Conservation (phyloP, 768 basidiomycete genomes). For the Termitomyces sp. region DNA sequence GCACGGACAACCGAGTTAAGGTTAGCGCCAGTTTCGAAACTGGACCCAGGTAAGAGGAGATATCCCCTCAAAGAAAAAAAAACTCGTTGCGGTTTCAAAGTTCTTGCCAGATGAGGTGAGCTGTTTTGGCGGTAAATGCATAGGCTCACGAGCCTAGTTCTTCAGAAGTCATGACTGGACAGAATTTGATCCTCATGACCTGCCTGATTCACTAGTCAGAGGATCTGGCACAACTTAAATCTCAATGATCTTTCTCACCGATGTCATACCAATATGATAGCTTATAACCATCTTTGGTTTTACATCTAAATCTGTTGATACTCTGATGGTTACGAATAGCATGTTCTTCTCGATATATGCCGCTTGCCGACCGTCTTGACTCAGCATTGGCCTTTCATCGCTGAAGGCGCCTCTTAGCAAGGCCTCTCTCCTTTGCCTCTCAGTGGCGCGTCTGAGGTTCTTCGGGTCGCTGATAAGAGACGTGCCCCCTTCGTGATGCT, state of each 20-base stretch:
- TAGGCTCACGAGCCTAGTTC: neutral
- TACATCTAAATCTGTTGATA: neutral
- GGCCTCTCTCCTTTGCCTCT: neutral
- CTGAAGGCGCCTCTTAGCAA: neutral
- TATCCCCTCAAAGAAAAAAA: neutral
- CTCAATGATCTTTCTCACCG: neutral
- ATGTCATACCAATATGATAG: neutral
- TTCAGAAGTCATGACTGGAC: neutral
- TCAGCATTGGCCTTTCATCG: neutral
- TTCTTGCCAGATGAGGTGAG: neutral
- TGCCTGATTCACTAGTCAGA: neutral
- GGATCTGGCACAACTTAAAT: neutral
- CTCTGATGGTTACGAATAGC: slow-evolving; percentile 2
- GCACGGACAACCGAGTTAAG: neutral
- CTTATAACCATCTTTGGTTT: neutral
- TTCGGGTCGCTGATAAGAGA: neutral
- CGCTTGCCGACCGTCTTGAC: neutral
- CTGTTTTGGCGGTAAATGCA: neutral
- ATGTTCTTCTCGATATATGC: neutral
- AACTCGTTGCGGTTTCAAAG: neutral
- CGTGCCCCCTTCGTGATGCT: slow-evolving; percentile 33
- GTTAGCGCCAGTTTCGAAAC: neutral
- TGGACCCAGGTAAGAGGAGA: neutral
- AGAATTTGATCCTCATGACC: neutral
- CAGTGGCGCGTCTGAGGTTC: neutral